Conservation (phyloP, 768 basidiomycete genomes). For the Panellus pusillus region DNA sequence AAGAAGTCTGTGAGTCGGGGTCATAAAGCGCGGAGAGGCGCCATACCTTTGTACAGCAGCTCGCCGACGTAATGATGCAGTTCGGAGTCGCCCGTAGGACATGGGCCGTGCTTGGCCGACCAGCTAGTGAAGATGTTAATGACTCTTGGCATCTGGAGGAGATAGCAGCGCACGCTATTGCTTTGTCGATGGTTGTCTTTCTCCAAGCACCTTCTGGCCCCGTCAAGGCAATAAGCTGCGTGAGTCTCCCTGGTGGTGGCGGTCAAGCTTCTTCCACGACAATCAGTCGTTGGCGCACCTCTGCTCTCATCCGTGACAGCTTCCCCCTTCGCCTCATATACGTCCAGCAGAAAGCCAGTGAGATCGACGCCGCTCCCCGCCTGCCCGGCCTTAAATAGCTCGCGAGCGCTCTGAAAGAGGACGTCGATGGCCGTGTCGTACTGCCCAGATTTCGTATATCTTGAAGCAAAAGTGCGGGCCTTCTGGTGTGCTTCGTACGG, state of each 20-base stretch:
- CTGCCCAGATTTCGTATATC: conserved; percentile 79
- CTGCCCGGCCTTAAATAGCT: conserved; percentile 86
- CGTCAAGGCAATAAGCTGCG: conserved; percentile 87
- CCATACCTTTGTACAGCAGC: conserved; percentile 76
- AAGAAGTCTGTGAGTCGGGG: not conserved
- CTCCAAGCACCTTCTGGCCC: conserved; percentile 84
- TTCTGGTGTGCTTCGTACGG: conserved; percentile 98
- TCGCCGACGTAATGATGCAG: conserved; percentile 92
- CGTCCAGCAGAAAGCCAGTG: conserved; percentile 73
- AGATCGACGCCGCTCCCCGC: conserved; percentile 91
- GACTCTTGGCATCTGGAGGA: no score
- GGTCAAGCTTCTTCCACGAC: conserved; percentile 14
- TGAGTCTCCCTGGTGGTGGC: conserved; percentile 66
- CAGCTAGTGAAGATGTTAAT: conserved; percentile 52
- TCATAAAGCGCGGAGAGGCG: not conserved
- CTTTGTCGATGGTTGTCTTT: conserved; percentile 83
- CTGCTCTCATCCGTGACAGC: conserved; percentile 72
- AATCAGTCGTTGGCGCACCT: conserved; percentile 49
- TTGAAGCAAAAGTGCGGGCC: conserved; percentile 90
- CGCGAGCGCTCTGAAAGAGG: conserved; percentile 85
- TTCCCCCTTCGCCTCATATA: conserved; percentile 77
- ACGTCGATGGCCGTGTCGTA: conserved; percentile 89
- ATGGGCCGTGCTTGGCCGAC: conserved; percentile 76
- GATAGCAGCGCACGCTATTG: conserved; percentile 62
- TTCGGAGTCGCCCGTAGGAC: conserved; percentile 84